Conservation (phyloP, 768 basidiomycete genomes). For the Boletales sp. region DNA sequence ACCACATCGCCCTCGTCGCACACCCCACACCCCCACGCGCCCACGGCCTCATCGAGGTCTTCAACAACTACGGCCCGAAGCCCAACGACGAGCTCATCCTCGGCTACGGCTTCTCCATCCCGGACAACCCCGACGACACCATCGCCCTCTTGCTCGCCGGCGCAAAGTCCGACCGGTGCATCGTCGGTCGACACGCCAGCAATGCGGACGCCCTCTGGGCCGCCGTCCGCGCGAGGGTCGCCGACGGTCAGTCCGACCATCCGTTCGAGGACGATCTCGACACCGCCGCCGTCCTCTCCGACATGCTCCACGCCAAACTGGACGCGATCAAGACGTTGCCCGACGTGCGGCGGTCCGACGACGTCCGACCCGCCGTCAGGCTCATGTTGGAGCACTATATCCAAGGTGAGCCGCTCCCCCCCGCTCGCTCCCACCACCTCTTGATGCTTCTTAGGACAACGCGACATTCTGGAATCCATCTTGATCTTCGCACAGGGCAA, state of each 20-base stretch:
- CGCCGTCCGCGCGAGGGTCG: constrained; percentile 39
- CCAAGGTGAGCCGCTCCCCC: constrained; percentile 41
- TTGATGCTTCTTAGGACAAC: constrained; percentile 44
- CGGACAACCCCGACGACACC: constrained; percentile 81
- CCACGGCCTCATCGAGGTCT: constrained; percentile 41
- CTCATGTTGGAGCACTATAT: constrained; percentile 68
- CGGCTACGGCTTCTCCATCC: constrained; percentile 86
- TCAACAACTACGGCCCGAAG: constrained; percentile 93
- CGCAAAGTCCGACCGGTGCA: constrained; percentile 47
- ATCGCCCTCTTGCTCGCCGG: constrained; percentile 77
- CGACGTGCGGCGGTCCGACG: constrained; percentile 13
- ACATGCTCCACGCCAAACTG: constrained; percentile 58
- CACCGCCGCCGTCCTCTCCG: constrained; percentile 57
- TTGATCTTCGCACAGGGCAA: constrained; percentile 47
- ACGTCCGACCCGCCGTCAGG: constrained; percentile 52
- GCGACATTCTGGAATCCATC: constrained; percentile 52
- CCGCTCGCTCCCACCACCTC: neutral
- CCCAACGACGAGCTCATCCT: constrained; percentile 87
- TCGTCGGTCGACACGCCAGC: constrained; percentile 53
- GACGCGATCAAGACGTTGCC: constrained; percentile 44
- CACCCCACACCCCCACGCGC: constrained; percentile 34
- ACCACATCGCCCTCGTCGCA: constrained; percentile 57
- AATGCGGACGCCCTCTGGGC: constrained; percentile 62
- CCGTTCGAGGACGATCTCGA: constrained; percentile 65
- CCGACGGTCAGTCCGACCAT: constrained; percentile 15